Conservation (phyloP, 2,329 filamentous ascomycete species). For the Penicillium italicum region DNA sequence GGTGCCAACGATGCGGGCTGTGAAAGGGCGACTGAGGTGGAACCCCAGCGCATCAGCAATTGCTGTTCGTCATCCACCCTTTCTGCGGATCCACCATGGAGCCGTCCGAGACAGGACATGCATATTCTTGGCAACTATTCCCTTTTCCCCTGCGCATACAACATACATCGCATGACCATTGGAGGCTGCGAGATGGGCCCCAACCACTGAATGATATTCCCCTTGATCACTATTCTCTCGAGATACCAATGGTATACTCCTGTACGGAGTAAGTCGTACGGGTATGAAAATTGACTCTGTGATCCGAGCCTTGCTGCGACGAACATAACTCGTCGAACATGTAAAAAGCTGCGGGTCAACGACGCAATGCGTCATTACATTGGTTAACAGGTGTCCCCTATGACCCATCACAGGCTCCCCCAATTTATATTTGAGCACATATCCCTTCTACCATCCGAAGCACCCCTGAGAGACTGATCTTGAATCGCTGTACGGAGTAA, state of each 20-base stretch:
- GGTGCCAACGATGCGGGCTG: slow-evolving; percentile 12
- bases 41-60: slow-evolving; percentile 10
- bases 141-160: slow-evolving; percentile 3
- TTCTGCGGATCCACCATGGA: slow-evolving; percentile 12
- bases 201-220: background rate
- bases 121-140: background rate
- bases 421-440: background rate
- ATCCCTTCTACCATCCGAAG: slow-evolving; percentile 9
- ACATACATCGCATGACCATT: background rate
- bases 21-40: slow-evolving; percentile 14
- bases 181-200: background rate
- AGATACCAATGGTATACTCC: background rate
- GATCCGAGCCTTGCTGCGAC: slow-evolving; percentile 6
- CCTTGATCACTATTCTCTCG: background rate
- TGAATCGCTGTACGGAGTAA: background rate
- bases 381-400: slow-evolving; percentile 8
- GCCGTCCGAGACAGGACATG: background rate
- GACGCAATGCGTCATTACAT: slow-evolving; percentile 16
- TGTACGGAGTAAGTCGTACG: background rate
- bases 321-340: slow-evolving; percentile 19
- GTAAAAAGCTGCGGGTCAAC: slow-evolving; percentile 16
- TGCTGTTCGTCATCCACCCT: slow-evolving; percentile 19
- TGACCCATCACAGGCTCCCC: slow-evolving; percentile 14
- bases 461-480: background rate
- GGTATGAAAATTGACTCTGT: slow-evolving; percentile 7